A percentile compares a stretch with the other conserved stretches of the same genome.
Conservation (phyloP, 2,329 filamentous ascomycete genomes). For the Albophoma yamanashiensis region DNA sequence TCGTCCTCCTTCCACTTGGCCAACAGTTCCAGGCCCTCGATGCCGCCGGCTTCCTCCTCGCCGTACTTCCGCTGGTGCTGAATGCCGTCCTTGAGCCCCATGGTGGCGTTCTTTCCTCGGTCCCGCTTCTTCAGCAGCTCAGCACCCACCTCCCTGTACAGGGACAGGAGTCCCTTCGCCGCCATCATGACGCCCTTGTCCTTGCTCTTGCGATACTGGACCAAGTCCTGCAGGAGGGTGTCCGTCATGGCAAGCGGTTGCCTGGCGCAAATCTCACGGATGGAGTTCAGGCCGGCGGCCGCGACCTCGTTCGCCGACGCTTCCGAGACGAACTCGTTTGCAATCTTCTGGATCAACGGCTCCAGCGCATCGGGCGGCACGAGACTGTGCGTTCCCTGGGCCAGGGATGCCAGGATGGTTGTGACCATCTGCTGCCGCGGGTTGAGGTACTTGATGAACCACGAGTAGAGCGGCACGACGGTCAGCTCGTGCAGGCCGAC, state of each 20-base stretch:
- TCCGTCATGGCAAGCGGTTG: constrained; percentile 96
- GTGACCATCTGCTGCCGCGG: constrained; percentile 85
- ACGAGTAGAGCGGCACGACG: constrained; percentile 85
- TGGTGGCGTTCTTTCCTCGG: constrained; percentile 81
- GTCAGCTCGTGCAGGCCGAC: constrained; percentile 90
- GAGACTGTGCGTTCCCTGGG: constrained; percentile 81
- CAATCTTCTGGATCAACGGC: constrained; percentile 86
- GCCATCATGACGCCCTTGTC: constrained; percentile 99
- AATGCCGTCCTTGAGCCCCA: constrained; percentile 68
- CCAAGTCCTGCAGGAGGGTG: constrained; percentile 87
- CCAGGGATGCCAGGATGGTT: constrained; percentile 82
- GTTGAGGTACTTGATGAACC: constrained; percentile 87
- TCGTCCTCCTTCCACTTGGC: constrained; percentile 93
- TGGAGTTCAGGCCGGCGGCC: constrained; percentile 84
- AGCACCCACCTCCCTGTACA: constrained; percentile 86
- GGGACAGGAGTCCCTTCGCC: constrained; percentile 76
- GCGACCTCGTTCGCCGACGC: constrained; percentile 84
- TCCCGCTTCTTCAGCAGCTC: constrained; percentile 84
- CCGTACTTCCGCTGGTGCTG: constrained; percentile 71
- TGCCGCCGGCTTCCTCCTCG: constrained; percentile 67
- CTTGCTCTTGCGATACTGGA: constrained; percentile 93
- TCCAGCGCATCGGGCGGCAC: constrained; percentile 90
- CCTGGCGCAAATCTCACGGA: constrained; percentile 84
- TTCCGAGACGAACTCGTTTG: constrained; percentile 96
- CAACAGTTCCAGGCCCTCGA: constrained; percentile 85